Percentiles rank a stretch among this genome's conserved stretches.
Conservation (phyloP, 805 yeast genomes). For the Huiozyma naganishii region DNA sequence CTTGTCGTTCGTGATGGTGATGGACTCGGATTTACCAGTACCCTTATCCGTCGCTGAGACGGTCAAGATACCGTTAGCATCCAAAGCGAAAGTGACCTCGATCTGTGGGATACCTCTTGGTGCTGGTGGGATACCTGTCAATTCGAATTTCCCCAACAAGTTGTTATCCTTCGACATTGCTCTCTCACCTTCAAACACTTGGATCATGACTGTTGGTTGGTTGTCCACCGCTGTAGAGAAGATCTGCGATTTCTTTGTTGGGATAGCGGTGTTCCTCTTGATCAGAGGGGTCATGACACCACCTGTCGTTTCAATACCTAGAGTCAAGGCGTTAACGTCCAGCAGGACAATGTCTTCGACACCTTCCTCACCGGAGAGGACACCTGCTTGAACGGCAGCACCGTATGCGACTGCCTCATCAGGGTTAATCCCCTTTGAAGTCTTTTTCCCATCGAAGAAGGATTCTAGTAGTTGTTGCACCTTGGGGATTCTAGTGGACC, state of each 20-base stretch:
- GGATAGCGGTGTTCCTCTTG: constrained; percentile 90
- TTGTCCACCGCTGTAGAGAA: constrained; percentile 95
- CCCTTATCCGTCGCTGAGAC: constrained; percentile 92
- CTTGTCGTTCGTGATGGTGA: constrained; percentile 87
- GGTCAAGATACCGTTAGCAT: constrained; percentile 94
- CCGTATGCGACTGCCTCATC: constrained; percentile 99
- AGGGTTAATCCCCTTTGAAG: constrained; percentile 95
- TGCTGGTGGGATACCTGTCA: constrained; percentile 94
- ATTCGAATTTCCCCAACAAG: constrained; percentile 91
- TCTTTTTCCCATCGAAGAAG: constrained; percentile 88
- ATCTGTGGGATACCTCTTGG: constrained; percentile 99
- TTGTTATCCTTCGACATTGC: constrained; percentile 90
- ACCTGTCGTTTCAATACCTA: constrained; percentile 95
- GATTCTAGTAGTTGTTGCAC: constrained; percentile 87
- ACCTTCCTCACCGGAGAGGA: constrained; percentile 89
- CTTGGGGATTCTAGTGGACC: constrained; percentile 98
- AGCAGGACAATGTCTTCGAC: constrained; percentile 80
- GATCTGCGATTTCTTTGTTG: constrained; percentile 89
- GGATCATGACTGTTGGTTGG: constrained; percentile 90
- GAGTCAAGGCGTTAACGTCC: constrained; percentile 88
- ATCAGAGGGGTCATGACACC: constrained; percentile 95
- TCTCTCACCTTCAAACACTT: constrained; percentile 95
- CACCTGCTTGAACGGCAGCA: constrained; percentile 99
- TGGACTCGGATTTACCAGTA: constrained; percentile 84
- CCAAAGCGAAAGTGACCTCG: constrained; percentile 94